Evolutionary conservation across 345 rosid species (phyloP), one percentile per base, ranked within the genome.

Genomic region (Angophora floribunda): DNA sequence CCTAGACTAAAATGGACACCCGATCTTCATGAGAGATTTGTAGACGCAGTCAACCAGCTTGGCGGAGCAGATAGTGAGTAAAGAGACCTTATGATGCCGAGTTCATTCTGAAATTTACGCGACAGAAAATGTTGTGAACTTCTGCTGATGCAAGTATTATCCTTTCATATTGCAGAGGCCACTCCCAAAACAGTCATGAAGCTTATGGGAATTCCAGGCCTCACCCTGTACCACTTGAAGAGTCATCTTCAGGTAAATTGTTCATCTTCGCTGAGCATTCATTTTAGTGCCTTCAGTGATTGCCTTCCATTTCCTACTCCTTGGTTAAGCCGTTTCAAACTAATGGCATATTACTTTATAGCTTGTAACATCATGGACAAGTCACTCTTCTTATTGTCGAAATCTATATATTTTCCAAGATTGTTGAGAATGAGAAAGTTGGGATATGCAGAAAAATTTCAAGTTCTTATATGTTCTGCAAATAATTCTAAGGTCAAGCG

Each of bases 141-240:
- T 45, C 49, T 16, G 53, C 85, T 89, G 57, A 87, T 85, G 28
- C n/a, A 7, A 32, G 13, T n/a, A 6, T 87, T 52, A 15, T 87
- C 89, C 52, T 32, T 86, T n/a, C 17, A 4, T 89, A 50, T 7
- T 52, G 88, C 87, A 92, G 93, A 90, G 85, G 93, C 93, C 15
- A 90, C 93, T 4, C 93, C 92, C 22, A 92, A 92, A 87, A 70
- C 89, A 8, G 89, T 90, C 41, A 89, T 89, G 93, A 90, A 89
- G 67, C 85, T 87, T 26, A 92, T 92, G 93, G 92, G 92, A 51
- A 90, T 92, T n/a, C 90, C 89, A 28, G 93, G 93, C 28, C 92
- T 92, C 1, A 92, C 93, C 17, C 88, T 92, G 28, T 92, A 90
- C 88, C 93, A 92, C 79, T 85, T 90, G 85, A 92, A 92, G 87